A percentile compares a stretch with the other conserved stretches of the same genome.
Evolutionary conservation across 2,329 filamentous ascomycete species (phyloP).

Genomic region (Aquanectria penicillioides): DNA sequence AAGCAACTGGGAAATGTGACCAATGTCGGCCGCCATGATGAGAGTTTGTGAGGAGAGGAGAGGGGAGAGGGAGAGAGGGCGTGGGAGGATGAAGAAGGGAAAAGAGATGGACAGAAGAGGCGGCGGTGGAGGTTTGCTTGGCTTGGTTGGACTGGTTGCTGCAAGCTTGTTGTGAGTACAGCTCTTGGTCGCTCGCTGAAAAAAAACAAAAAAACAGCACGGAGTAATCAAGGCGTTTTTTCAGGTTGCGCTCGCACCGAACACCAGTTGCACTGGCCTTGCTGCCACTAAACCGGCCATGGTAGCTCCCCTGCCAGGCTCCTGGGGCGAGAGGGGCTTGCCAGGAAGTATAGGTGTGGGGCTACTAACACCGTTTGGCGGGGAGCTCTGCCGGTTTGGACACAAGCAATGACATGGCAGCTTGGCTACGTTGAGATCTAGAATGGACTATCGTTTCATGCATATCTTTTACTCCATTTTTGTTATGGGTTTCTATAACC

Average conservation of each 20-base stretch:
- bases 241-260: conserved; percentile 8
- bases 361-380: no score
- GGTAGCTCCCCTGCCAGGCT: conserved; percentile 9
- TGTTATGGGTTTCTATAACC: no score
- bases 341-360: conserved; percentile 9
- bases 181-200: conserved; percentile 2
- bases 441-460: no score
- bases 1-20: conserved; percentile 80
- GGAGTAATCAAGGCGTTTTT: conserved; percentile 7
- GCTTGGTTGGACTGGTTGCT: conserved; percentile 20
- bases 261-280: conserved; percentile 4
- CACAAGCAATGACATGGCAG: no score
- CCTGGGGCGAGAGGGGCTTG: not conserved
- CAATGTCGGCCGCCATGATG: conserved; percentile 67
- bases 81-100: conserved; percentile 15
- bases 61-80: conserved; percentile 18
- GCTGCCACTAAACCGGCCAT: conserved; percentile 13
- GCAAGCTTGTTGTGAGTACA: conserved; percentile 33
- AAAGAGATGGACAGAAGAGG: conserved; percentile 28
- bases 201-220: not conserved
- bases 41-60: conserved; percentile 34
- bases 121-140: conserved; percentile 32
- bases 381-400: no score
- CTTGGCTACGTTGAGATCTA: no score
- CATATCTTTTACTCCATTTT: no score